Percentiles rank a stretch among this genome's conserved stretches.
Conservation (phyloP, 116 monocot species). For the Trichopus zeylanicus region DNA sequence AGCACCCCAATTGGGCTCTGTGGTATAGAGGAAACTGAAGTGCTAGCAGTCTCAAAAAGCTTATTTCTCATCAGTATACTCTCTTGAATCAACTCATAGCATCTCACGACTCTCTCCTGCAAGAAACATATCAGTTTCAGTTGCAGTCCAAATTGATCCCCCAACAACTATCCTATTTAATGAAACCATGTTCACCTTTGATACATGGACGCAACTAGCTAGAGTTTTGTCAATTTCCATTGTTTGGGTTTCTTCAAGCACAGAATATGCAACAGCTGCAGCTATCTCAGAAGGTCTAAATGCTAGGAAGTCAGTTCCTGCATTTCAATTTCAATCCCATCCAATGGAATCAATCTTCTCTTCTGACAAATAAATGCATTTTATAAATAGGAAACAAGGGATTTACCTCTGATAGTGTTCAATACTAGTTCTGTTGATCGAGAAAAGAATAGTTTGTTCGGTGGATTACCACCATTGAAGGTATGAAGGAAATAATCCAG, state of each 20-base stretch:
- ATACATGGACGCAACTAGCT: constrained; percentile 10
- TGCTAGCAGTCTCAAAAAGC: too few species aligned
- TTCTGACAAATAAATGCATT: too few species aligned
- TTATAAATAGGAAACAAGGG: background rate
- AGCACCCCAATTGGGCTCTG: too few species aligned
- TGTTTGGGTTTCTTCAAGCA: constrained; percentile 9
- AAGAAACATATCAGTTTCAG: constrained; percentile 18
- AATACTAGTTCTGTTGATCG: constrained; percentile 51
- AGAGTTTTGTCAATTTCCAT: constrained; percentile 20
- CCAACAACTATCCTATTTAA: background rate
- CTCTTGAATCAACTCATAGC: constrained; percentile 46
- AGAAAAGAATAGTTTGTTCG: constrained; percentile 16
- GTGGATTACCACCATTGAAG: constrained; percentile 28
- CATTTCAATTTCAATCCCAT: too few species aligned
- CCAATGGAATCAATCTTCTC: too few species aligned
- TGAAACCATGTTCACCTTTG: constrained; percentile 27
- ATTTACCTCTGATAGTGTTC: constrained; percentile 48
- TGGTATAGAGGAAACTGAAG: too few species aligned
- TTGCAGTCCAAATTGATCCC: background rate
- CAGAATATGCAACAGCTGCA: constrained; percentile 48
- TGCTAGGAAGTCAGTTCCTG: constrained; percentile 50
- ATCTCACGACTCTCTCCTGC: constrained; percentile 64
- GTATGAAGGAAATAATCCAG: constrained; percentile 71
- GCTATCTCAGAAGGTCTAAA: constrained; percentile 75
- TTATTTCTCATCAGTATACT: too few species aligned